phyloP scores from a whole-genome alignment of 805 yeast genomes.

The Kodamaea kakaduensis region DNA sequence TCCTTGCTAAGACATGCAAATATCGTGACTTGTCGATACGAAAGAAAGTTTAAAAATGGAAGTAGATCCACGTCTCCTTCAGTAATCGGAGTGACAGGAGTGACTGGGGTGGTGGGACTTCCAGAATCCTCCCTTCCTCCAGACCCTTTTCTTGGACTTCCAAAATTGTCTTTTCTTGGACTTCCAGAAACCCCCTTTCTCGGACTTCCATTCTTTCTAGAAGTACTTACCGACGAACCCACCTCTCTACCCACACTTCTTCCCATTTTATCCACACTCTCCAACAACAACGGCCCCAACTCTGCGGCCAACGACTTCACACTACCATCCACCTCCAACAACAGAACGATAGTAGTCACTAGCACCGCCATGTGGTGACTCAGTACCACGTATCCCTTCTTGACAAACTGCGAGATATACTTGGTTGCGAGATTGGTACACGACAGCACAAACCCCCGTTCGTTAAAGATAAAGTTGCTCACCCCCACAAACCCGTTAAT shows the following conservation, averaged over 20 bases:
- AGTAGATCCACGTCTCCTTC: too few species aligned
- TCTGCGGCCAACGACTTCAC: slow-evolving; percentile 18
- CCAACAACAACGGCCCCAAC: slow-evolving; percentile 24
- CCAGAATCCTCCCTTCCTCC: too few species aligned
- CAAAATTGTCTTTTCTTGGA: too few species aligned
- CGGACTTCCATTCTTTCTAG: too few species aligned
- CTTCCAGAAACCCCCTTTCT: too few species aligned
- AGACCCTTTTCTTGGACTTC: too few species aligned
- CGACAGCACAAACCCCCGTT: slow-evolving; percentile 25
- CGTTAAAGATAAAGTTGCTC: slow-evolving; percentile 34
- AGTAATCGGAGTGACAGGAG: too few species aligned
- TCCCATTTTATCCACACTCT: slow-evolving; percentile 17
- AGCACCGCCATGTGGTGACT: slow-evolving; percentile 22
- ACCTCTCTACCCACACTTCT: too few species aligned
- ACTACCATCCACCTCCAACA: slow-evolving; percentile 25
- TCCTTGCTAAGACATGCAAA: slow-evolving; percentile 30
- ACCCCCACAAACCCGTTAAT: slow-evolving; percentile 29
- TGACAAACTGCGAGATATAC: slow-evolving; percentile 28
- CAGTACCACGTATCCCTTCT: slow-evolving; percentile 24
- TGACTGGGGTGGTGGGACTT: too few species aligned
- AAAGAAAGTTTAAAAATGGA: slow-evolving; percentile 26
- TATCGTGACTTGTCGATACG: slow-evolving; percentile 32
- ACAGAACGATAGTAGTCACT: slow-evolving; percentile 26
- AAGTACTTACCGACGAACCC: too few species aligned
- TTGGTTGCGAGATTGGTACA: slow-evolving; percentile 22